Evolutionary conservation across 441 rosid genomes (phyloP).

Genomic region (Cnidoscolus chayamansa): DNA sequence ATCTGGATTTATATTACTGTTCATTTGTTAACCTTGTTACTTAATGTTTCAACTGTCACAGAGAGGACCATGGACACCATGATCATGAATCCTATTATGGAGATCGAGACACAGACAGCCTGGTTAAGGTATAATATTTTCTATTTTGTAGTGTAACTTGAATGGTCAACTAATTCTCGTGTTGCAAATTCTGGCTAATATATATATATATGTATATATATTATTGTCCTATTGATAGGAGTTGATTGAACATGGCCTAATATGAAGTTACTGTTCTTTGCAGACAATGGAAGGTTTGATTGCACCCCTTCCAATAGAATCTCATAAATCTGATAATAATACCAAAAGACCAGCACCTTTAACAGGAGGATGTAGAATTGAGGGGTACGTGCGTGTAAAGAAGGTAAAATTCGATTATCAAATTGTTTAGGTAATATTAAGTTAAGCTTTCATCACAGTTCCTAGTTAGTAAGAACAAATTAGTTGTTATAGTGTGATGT

Average conservation of each 20-base stretch:
- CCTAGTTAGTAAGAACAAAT: background rate
- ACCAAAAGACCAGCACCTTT: conserved; percentile 81
- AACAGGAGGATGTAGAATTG: conserved; percentile 96
- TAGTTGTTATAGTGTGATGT: background rate
- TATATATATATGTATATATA: background rate
- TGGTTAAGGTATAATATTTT: conserved; percentile 63
- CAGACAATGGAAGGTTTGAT: conserved; percentile 78
- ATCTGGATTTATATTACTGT: background rate
- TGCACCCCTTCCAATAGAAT: conserved; percentile 59
- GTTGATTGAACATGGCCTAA: conserved; percentile 1
- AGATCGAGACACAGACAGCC: conserved; percentile 90
- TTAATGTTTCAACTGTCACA: conserved; percentile 31
- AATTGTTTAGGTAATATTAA: too few species aligned
- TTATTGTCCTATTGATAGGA: background rate
- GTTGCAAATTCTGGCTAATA: conserved; percentile 1
- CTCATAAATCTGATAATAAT: conserved; percentile 46
- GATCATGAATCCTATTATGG: conserved; percentile 99
- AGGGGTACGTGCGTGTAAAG: conserved; percentile 95
- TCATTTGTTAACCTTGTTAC: conserved; percentile 4
- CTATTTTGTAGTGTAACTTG: background rate
- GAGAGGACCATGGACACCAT: conserved; percentile 96
- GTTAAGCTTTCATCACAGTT: background rate
- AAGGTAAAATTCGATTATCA: conserved; percentile 50
- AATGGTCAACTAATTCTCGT: background rate
- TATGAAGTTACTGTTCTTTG: conserved; percentile 29